Percentiles rank a stretch among this genome's conserved stretches.
These are phyloP conservation scores for Hamigera avellanea DNA, from an alignment of 495 filamentous ascomycete species.

Conservation along the genomic window DNA sequence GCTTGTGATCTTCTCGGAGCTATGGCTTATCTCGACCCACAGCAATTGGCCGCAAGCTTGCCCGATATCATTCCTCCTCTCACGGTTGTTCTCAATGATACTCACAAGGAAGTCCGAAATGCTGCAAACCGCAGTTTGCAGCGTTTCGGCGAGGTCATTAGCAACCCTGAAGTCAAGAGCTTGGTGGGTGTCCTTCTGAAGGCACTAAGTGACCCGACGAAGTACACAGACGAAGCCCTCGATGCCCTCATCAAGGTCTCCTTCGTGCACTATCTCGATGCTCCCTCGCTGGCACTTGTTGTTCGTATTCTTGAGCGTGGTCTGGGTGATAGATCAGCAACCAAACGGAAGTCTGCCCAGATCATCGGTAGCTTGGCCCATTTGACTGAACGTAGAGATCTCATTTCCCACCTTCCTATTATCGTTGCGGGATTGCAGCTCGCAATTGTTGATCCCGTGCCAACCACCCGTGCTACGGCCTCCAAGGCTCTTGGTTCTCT, in stretches of 20 bases:
- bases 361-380: constrained; percentile 96
- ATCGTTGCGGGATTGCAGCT: constrained; percentile 81
- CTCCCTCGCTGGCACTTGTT: constrained; percentile 86
- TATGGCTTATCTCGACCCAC: constrained; percentile 94
- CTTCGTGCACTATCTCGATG: constrained; percentile 93
- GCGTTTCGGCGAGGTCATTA: constrained; percentile 96
- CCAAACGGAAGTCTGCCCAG: constrained; percentile 89
- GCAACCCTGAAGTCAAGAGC: constrained; percentile 89
- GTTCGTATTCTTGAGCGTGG: constrained; percentile 92
- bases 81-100: constrained; percentile 88
- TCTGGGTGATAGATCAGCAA: constrained; percentile 77
- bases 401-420: constrained; percentile 82
- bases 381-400: constrained; percentile 90
- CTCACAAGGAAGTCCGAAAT: constrained; percentile 87
- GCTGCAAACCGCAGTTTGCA: constrained; percentile 93
- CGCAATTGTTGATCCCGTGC: constrained; percentile 89
- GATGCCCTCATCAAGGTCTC: constrained; percentile 90
- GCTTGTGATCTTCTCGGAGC: constrained; percentile 92
- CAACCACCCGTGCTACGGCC: constrained; percentile 90
- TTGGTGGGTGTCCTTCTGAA: constrained; percentile 86
- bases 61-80: constrained; percentile 95
- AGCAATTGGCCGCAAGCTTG: constrained; percentile 82
- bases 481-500: constrained; percentile 92
- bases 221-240: constrained; percentile 90
- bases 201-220: constrained; percentile 93